Evolutionary conservation across 192 early-diverging fungal species (phyloP).

Genomic region (Dissophora globulifera): DNA sequence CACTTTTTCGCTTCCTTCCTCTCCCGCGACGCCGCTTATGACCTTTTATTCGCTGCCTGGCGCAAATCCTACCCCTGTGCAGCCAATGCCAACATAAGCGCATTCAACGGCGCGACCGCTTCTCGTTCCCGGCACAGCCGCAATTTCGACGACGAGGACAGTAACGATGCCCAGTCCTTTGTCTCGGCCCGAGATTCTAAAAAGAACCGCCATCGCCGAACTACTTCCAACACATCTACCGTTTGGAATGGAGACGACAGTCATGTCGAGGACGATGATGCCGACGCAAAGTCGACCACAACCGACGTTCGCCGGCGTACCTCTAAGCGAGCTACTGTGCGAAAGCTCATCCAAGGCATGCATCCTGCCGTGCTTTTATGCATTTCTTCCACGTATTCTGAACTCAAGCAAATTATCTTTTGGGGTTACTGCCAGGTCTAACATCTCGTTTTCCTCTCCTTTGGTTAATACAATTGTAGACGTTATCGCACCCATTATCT

Average conservation of each 20-base stretch:
- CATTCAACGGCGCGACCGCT: too few relatives aligned
- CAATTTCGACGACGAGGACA: constrained; percentile 25
- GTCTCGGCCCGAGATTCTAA: constrained; percentile 28
- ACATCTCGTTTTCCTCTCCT: background rate
- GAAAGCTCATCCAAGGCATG: constrained; percentile 36
- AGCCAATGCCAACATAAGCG: too few relatives aligned
- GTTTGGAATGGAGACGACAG: constrained; percentile 23
- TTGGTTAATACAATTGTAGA: background rate
- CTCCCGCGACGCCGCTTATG: constrained; percentile 81
- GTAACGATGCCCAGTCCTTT: constrained; percentile 32
- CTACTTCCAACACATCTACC: constrained; percentile 36
- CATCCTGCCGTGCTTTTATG: too few relatives aligned
- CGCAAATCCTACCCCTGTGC: constrained; percentile 47
- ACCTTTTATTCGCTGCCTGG: constrained; percentile 78
- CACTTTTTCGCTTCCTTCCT: constrained; percentile 90
- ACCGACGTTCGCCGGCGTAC: constrained; percentile 23
- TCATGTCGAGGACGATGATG: constrained; percentile 19
- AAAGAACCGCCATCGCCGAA: constrained; percentile 38
- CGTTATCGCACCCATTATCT: constrained; percentile 34
- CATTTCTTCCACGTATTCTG: too few relatives aligned
- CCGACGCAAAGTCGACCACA: background rate
- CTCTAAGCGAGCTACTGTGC: constrained; percentile 33
- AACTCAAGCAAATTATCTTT: too few relatives aligned
- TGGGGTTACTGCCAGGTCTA: too few relatives aligned
- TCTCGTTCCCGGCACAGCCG: constrained; percentile 16